phyloP scores from a whole-genome alignment of 768 basidiomycete species.

The Kwoniella shandongensis region DNA sequence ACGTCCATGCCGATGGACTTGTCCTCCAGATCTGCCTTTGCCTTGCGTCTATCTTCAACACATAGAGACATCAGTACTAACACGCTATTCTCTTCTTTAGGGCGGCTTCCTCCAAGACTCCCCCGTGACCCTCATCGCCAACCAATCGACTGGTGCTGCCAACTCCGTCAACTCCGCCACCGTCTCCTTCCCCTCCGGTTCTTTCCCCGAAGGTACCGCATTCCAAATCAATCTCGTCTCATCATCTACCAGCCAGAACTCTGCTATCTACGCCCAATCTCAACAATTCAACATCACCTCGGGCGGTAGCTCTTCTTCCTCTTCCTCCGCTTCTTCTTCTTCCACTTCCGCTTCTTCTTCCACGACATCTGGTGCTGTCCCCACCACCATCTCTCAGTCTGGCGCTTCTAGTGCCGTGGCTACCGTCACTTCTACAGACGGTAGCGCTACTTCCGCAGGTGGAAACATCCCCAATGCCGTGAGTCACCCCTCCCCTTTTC shows the following conservation, averaged over 20 bases:
- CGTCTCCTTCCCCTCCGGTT: conserved; percentile 58
- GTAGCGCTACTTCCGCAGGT: not conserved
- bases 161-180: conserved; percentile 60
- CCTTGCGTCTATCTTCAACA: too few relatives aligned
- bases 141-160: conserved; percentile 60
- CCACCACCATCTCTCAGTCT: conserved; percentile 14
- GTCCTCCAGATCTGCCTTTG: too few relatives aligned
- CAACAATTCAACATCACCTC: conserved; percentile 60
- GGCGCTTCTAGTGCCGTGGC: conserved; percentile 11
- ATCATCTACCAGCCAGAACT: conserved; percentile 55
- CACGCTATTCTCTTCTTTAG: conserved; percentile 15
- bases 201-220: conserved; percentile 63
- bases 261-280: conserved; percentile 71
- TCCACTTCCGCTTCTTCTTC: conserved; percentile 41
- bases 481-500: not conserved
- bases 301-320: conserved; percentile 34
- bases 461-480: conserved; percentile 23
- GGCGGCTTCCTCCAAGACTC: conserved; percentile 37
- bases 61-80: too few relatives aligned
- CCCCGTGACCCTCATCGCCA: conserved; percentile 36
- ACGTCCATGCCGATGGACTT: too few relatives aligned
- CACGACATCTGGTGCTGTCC: conserved; percentile 2
- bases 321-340: conserved; percentile 51
- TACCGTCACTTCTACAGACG: conserved; percentile 5
- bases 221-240: conserved; percentile 74